These are phyloP conservation scores for Aspergillus versicolor DNA, from an alignment of 2,329 filamentous ascomycete genomes.

Conservation along the genomic window DNA sequence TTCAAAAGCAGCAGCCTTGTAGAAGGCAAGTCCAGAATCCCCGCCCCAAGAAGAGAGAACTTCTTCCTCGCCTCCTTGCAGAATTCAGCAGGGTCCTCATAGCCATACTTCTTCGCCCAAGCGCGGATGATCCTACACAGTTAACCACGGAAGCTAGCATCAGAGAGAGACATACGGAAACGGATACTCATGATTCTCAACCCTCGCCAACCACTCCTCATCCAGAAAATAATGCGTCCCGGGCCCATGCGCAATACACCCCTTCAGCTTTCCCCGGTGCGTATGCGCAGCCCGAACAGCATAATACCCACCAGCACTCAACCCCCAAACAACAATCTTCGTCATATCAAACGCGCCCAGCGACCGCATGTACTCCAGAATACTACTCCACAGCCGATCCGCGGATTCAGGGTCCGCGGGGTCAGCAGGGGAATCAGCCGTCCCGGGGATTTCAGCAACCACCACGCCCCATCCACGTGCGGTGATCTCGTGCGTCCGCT, in stretches of 20 bases:
- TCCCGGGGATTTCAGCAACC: constrained; percentile 65
- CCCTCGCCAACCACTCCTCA: constrained; percentile 59
- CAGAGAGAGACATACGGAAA: constrained; percentile 46
- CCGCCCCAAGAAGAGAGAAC: constrained; percentile 62
- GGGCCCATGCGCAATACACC: constrained; percentile 62
- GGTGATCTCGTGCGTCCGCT: constrained; percentile 61
- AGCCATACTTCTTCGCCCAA: constrained; percentile 64
- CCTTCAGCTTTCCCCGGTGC: constrained; percentile 55
- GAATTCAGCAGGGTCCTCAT: constrained; percentile 56
- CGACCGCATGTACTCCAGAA: constrained; percentile 60
- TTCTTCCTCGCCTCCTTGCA: constrained; percentile 55
- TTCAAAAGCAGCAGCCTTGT: constrained; percentile 62
- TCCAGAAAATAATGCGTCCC: constrained; percentile 63
- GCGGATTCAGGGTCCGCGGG: constrained; percentile 58
- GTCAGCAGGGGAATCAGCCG: constrained; percentile 66
- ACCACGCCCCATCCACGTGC: constrained; percentile 63
- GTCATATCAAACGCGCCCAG: constrained; percentile 56
- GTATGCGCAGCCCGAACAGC: constrained; percentile 67
- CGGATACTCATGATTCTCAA: constrained; percentile 67
- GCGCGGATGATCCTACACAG: constrained; percentile 48
- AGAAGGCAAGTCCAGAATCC: constrained; percentile 57
- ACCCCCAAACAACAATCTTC: constrained; percentile 62
- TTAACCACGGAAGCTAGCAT: background rate
- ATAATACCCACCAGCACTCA: constrained; percentile 68
- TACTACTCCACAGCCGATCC: constrained; percentile 62